Percentiles rank a stretch among this genome's conserved stretches.
phyloP scores from a whole-genome alignment of 139 green algal species.

The Picochlorum costavermella region DNA sequence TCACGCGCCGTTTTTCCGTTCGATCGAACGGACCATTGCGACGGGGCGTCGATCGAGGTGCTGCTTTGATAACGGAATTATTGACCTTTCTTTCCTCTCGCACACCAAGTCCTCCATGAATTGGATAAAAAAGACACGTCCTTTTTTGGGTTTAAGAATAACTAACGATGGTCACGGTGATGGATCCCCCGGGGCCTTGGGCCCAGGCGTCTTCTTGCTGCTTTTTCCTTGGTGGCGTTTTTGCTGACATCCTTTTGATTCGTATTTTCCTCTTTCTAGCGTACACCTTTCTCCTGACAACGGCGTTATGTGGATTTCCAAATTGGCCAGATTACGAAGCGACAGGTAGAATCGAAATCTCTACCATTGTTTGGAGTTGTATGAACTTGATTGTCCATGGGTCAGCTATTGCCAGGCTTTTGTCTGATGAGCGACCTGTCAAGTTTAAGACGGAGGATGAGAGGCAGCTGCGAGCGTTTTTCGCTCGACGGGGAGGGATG shows the following conservation, averaged over 20 bases:
- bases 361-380: constrained; percentile 11
- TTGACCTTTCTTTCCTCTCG: no score
- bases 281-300: constrained; percentile 16
- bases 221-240: constrained; percentile 16
- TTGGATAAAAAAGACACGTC: no score
- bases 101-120: no score
- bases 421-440: constrained; percentile 28
- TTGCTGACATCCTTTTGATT: constrained; percentile 25
- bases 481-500: constrained; percentile 27
- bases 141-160: no score
- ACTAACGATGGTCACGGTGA: no score
- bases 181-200: constrained; percentile 3
- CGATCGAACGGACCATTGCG: no score
- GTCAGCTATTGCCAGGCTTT: constrained; percentile 11
- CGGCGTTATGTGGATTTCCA: constrained; percentile 7
- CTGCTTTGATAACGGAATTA: no score
- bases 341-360: constrained; percentile 3
- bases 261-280: constrained; percentile 19
- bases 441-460: constrained; percentile 20
- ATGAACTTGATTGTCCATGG: constrained; percentile 16
- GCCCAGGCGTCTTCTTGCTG: constrained; percentile 6
- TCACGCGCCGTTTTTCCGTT: no score
- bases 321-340: constrained; percentile 11
- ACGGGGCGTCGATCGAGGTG: no score
- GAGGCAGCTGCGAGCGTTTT: constrained; percentile 26